Base-by-base conservation (phyloP, 352 stramenopile species). In the Pilasporangium apinafurcum region DNA sequence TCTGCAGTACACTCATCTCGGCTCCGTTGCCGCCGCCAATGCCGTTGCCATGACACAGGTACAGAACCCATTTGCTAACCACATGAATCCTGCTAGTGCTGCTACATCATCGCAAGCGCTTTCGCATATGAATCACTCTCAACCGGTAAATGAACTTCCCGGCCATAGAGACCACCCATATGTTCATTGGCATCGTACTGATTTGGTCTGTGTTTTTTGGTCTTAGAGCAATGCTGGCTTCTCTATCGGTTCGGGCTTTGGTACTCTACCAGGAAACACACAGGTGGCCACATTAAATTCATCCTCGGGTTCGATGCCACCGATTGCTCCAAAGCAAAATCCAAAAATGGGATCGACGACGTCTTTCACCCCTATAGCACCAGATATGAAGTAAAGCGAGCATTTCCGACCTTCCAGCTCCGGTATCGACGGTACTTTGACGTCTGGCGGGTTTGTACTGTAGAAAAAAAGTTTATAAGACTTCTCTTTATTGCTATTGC, bases 1-100 rank as follows among this genome's bases (percentile, higher is more conserved):
- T 38, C 52, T 86, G 4, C 76, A 88, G 50, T 84, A 80, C 37
- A 69, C 68, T 17, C 68, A 88, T 21, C 39, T 84, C 18, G 65
- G 64, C 16, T 73, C 66, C 2, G 66, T 79, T 21, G 62, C 67
- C 41, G 62, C 56, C 3, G 64, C 66, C 21, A 79, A 65, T 47
- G 66, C 62, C 9, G 48, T 61, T 25, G 62, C 58, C 5, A 75
- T 82, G 65, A 62, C 45, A 4, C 62, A 68, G 31, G 56, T 25
- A 13, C 37, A 22, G 25, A 38, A 8, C 37, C 40, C 34, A 43
- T 13, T 25, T 42, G 22, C 33, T 31, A 25, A 25, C 38, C 39
- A 48, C 9, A 16, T 50, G n/a, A 31, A 34, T 13, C 12, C 35
- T 7, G 39, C 29, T n/a, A 39, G 31, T 20, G 6, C 45, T 6